A percentile compares a stretch with the other conserved stretches of the same genome.
Conservation (phyloP, 2,329 filamentous ascomycete genomes). For the Cladosporium sp. region DNA sequence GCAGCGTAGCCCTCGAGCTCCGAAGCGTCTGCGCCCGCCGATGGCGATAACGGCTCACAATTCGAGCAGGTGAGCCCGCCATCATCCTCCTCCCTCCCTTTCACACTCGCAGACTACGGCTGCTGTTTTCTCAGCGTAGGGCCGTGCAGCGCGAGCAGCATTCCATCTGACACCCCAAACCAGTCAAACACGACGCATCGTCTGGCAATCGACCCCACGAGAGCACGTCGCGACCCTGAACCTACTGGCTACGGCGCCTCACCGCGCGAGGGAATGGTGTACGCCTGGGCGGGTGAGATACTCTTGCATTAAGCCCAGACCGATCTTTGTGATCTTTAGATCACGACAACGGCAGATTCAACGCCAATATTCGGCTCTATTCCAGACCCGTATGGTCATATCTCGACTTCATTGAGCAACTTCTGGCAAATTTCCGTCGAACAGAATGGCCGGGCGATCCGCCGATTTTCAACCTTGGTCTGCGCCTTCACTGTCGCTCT, state of each 20-base stretch:
- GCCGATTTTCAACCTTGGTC: no score
- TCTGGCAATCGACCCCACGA: not conserved
- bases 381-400: no score
- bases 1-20: not conserved
- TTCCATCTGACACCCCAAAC: constrained; percentile 5
- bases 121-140: constrained; percentile 30
- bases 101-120: constrained; percentile 17
- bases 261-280: constrained; percentile 31
- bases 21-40: not conserved
- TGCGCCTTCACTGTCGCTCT: no score
- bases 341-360: no score
- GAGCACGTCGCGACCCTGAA: constrained; percentile 8
- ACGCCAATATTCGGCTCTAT: no score
- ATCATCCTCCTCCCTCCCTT: constrained; percentile 13
- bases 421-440: no score
- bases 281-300: constrained; percentile 39
- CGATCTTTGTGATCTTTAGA: no score
- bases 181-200: constrained; percentile 2
- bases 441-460: no score
- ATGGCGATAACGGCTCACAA: not conserved
- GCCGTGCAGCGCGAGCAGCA: constrained; percentile 18
- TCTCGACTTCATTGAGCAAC: no score
- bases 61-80: constrained; percentile 14
- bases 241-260: constrained; percentile 26
- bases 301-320: no score